These are phyloP conservation scores for Calocybe gambosa DNA, from an alignment of 1,284 basidiomycete genomes.

Conservation along the genomic window DNA sequence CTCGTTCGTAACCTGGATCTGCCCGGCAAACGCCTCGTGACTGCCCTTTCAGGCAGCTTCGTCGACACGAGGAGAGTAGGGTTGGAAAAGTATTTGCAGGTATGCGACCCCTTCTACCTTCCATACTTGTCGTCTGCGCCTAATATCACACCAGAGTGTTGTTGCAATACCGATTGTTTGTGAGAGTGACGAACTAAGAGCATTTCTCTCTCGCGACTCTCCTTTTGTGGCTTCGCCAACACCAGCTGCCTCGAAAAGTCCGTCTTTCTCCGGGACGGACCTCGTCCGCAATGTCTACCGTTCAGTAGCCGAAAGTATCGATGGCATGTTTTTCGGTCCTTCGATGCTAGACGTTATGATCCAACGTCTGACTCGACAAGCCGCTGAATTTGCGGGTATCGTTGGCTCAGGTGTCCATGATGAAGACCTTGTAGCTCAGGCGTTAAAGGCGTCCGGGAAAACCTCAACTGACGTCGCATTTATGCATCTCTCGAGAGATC, in stretches of 20 bases:
- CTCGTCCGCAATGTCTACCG: constrained; percentile 83
- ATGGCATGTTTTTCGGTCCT: constrained; percentile 89
- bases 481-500: constrained; percentile 61
- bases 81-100: constrained; percentile 88
- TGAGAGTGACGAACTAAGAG: constrained; percentile 75
- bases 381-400: constrained; percentile 81
- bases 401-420: constrained; percentile 75
- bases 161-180: constrained; percentile 73
- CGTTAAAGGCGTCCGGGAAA: constrained; percentile 64
- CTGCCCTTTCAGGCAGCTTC: constrained; percentile 74
- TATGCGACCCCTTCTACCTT: constrained; percentile 25
- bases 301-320: constrained; percentile 85
- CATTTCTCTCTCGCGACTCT: constrained; percentile 85
- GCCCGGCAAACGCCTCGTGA: constrained; percentile 86
- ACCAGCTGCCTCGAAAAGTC: constrained; percentile 30
- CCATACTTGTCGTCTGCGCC: neutral
- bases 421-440: constrained; percentile 77
- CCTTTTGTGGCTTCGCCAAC: constrained; percentile 61
- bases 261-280: constrained; percentile 59
- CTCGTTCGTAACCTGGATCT: constrained; percentile 74
- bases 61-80: constrained; percentile 76
- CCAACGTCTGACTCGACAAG: constrained; percentile 80
- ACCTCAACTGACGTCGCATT: constrained; percentile 59
- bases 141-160: constrained; percentile 47
- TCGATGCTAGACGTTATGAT: constrained; percentile 95